Percentiles rank a stretch among this genome's conserved stretches.
These are phyloP conservation scores for Vishniacozyma victoriae DNA, from an alignment of 768 basidiomycete genomes.

Conservation along the genomic window DNA sequence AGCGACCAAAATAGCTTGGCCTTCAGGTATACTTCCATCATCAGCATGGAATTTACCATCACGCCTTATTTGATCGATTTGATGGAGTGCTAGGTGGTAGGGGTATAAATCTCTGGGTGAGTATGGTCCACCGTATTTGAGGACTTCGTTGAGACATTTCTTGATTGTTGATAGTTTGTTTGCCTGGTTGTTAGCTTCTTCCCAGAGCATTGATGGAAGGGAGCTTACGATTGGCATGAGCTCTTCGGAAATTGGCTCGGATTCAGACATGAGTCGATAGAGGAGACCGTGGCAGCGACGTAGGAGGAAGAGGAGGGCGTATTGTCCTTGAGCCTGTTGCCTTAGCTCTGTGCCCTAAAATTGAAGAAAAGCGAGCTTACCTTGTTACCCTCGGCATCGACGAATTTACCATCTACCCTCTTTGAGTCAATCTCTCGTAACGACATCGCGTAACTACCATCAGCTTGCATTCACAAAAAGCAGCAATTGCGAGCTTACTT, in stretches of 20 bases:
- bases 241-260: conserved; percentile 96
- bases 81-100: conserved; percentile 87
- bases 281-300: conserved; percentile 94
- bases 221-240: conserved; percentile 78
- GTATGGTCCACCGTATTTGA: conserved; percentile 91
- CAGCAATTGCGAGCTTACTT: conserved; percentile 31
- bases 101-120: conserved; percentile 88
- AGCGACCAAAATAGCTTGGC: conserved; percentile 92
- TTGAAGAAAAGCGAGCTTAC: conserved; percentile 1
- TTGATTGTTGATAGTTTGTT: conserved; percentile 95
- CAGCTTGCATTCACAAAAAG: background rate
- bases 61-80: conserved; percentile 86
- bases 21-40: conserved; percentile 87
- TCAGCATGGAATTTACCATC: conserved; percentile 88
- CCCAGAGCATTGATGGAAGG: background rate
- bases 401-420: conserved; percentile 94
- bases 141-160: conserved; percentile 91
- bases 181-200: conserved; percentile 57
- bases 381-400: conserved; percentile 84
- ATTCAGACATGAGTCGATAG: conserved; percentile 84
- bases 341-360: background rate
- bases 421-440: conserved; percentile 95
- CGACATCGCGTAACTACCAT: conserved; percentile 83
- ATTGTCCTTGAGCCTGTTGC: conserved; percentile 73
- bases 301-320: conserved; percentile 84